phyloP scores from a whole-genome alignment of 441 rosid species.

The Populus trichocarpa region DNA sequence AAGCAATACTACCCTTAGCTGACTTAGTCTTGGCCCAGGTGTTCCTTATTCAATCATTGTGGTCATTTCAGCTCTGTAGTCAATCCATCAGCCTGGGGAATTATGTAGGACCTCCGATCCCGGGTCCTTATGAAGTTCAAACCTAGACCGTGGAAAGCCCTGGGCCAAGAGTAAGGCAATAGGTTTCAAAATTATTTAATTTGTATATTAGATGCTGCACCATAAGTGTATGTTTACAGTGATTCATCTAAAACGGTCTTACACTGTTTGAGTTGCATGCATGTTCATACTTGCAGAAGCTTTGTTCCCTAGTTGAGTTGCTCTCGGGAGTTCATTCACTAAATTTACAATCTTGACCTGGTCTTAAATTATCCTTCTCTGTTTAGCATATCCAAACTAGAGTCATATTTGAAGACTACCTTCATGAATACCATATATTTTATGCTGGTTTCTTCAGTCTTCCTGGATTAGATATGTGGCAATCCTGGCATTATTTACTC shows the following conservation, averaged over 20 bases:
- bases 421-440: not conserved
- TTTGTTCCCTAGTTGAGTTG: not conserved
- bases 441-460: not conserved
- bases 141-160: not conserved
- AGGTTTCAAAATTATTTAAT: not conserved
- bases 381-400: not conserved
- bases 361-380: not conserved
- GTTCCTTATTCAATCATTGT: not conserved
- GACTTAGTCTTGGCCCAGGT: not conserved
- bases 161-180: not conserved
- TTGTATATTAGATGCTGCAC: not conserved
- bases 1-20: not conserved
- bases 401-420: no score
- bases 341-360: constrained; percentile 3
- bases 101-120: not conserved
- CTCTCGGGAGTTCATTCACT: not conserved
- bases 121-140: not conserved
- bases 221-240: not conserved
- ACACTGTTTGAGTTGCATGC: not conserved
- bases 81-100: not conserved
- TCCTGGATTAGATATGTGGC: not conserved
- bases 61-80: not conserved
- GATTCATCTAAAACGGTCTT: not conserved
- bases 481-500: not conserved
- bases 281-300: not conserved